Base-by-base conservation (phyloP, 2,329 filamentous ascomycete genomes). In the Lecanicillium sp. region DNA sequence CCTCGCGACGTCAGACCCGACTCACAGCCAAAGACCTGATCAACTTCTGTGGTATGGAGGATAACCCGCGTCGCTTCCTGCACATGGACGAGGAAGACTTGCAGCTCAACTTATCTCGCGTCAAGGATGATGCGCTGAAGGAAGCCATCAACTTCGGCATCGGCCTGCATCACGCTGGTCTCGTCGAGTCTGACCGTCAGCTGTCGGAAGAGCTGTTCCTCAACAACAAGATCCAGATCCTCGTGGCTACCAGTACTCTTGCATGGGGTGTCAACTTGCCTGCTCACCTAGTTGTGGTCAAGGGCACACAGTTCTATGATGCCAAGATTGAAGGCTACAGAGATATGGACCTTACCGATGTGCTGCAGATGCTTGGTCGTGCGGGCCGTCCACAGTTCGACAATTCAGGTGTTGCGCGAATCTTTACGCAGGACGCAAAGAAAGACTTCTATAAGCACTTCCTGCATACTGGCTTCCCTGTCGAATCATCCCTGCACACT, bases 391-490 rank as follows among this genome's bases (percentile, higher is more conserved):
- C 93, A 3, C 93, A 98, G 62, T 98, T 98, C 63, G 93, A 98
- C 66, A 87, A 84, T 46, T 95, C 90, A 0, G 93, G 94, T 55
- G 94, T 98, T 49, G 94, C 93, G 9, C 84, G 91, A 24, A 98
- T 98, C 62, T 95, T 98, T 62, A 98, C 93, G 0, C 90, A 98
- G 60, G 90, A 97, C 59, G 75, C 91, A 2, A 98, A 97, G 74
- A 98, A 98, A 68, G 89, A 94, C 51, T 98, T 98, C 67, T 98
- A 98, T 71, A 98, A 98, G 72, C 93, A 98, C 68, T 98, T 98
- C 70, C 69, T 98, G 47, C 93, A 98, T 62, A 97, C 91, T 0
- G 94, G 93, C 1, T 98, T 98, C 64, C 94, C 93, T 0, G 93
- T 98, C 10, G 93, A 98, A 65, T 96, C 90, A 0, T 94, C 90